phyloP scores from a whole-genome alignment of 73 alveolate species.

The Halteria grandinella region DNA sequence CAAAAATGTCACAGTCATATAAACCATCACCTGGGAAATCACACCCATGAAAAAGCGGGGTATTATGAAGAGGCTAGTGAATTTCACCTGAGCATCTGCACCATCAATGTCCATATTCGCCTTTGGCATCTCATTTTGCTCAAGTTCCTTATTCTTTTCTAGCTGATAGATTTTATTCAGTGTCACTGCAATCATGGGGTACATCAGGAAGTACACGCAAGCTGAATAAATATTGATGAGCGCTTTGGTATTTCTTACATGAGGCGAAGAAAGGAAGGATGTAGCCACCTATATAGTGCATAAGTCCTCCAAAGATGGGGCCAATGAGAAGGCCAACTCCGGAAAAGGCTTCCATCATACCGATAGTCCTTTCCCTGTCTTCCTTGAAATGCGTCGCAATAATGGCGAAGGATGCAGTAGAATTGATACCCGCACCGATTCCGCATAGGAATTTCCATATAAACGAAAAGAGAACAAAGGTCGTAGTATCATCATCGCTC shows the following conservation, averaged over 20 bases:
- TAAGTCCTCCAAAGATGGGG: constrained; percentile 35
- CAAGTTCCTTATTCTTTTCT: neutral
- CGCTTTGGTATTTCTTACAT: too few relatives aligned
- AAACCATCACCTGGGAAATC: constrained; percentile 14
- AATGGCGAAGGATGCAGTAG: constrained; percentile 18
- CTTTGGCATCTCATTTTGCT: too few relatives aligned
- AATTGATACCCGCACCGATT: neutral
- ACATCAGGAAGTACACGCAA: neutral
- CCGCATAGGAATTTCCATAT: constrained; percentile 17
- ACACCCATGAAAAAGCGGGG: constrained; percentile 39
- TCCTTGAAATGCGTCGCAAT: neutral
- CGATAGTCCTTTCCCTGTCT: neutral
- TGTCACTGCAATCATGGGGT: neutral
- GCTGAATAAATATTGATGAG: too few relatives aligned
- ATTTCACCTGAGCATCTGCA: neutral
- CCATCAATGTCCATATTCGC: too few relatives aligned
- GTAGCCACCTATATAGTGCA: constrained; percentile 42
- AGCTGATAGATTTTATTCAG: neutral
- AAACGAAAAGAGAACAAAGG: constrained; percentile 1
- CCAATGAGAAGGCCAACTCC: constrained; percentile 48
- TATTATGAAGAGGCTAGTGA: neutral
- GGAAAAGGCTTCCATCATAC: constrained; percentile 22
- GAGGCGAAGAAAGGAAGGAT: constrained; percentile 6
- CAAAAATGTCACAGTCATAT: neutral
- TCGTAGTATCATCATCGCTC: neutral